These are phyloP conservation scores for Bruguiera gymnorhiza DNA, from an alignment of 345 rosid species.

Conservation along the genomic window DNA sequence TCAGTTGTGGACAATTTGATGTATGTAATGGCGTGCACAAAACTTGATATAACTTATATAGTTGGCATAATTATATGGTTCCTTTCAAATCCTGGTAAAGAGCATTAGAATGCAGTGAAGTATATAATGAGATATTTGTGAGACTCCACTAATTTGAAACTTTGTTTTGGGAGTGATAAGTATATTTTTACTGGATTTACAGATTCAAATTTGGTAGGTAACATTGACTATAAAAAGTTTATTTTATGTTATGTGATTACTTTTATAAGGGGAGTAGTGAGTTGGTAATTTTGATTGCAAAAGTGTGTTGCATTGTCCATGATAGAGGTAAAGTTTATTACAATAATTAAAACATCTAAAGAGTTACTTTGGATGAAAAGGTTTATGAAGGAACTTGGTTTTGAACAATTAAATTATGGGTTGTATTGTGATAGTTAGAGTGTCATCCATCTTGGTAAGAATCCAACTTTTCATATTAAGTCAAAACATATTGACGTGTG, in stretches of 20 bases:
- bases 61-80: background rate
- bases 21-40: background rate
- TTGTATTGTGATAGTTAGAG: too few relatives aligned
- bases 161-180: background rate
- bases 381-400: too few relatives aligned
- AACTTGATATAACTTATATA: background rate
- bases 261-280: fast-evolving
- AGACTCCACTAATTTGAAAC: too few relatives aligned
- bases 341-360: fast-evolving
- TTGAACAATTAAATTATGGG: too few relatives aligned
- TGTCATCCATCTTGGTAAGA: too few relatives aligned
- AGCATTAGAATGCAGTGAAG: background rate
- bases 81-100: background rate
- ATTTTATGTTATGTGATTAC: too few relatives aligned
- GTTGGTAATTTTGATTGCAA: fast-evolving
- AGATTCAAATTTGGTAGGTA: background rate
- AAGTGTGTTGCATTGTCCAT: too few relatives aligned
- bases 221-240: too few relatives aligned
- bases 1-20: fast-evolving
- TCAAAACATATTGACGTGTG: background rate
- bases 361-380: too few relatives aligned
- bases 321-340: too few relatives aligned
- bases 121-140: too few relatives aligned
- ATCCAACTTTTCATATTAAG: too few relatives aligned
- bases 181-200: background rate